These are phyloP conservation scores for Colletotrichum tofieldiae DNA, from an alignment of 2,329 filamentous ascomycete species.

Conservation along the genomic window DNA sequence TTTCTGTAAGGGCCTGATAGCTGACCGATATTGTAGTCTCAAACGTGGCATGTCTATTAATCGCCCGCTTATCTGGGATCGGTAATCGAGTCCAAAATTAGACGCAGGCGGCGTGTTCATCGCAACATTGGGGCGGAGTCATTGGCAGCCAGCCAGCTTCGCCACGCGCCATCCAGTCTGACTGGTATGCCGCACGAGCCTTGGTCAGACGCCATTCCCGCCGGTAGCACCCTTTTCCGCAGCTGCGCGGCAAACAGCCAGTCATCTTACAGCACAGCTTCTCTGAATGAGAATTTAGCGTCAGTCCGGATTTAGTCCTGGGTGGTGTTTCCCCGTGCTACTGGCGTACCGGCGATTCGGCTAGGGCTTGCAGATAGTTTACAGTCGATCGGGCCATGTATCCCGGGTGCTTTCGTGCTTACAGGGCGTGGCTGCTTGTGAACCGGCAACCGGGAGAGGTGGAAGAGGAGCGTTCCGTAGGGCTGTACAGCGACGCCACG, in stretches of 20 bases:
- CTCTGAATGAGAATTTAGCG: constrained; percentile 20
- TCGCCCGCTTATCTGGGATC: background rate
- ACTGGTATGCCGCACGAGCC: background rate
- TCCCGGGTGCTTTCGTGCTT: background rate
- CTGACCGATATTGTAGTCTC: background rate
- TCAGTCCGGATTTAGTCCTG: background rate
- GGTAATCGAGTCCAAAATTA: constrained; percentile 16
- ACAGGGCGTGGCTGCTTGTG: background rate
- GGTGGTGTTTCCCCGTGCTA: background rate
- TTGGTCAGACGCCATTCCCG: constrained; percentile 8
- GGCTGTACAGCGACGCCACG: constrained; percentile 29
- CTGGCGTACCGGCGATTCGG: background rate
- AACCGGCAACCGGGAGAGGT: background rate
- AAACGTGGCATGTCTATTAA: background rate
- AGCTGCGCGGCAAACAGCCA: constrained; percentile 29
- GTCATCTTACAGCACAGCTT: background rate
- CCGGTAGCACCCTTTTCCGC: constrained; percentile 6
- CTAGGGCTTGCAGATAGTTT: background rate
- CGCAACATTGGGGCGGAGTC: constrained; percentile 5
- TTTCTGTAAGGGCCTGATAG: no score
- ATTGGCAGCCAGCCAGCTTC: background rate
- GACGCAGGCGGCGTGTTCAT: constrained; percentile 2
- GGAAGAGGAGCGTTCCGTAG: constrained; percentile 31
- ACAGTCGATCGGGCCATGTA: background rate
- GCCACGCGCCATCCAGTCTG: background rate